Conservation (phyloP, 805 yeast species). For the Wickerhamiella dianesei region DNA sequence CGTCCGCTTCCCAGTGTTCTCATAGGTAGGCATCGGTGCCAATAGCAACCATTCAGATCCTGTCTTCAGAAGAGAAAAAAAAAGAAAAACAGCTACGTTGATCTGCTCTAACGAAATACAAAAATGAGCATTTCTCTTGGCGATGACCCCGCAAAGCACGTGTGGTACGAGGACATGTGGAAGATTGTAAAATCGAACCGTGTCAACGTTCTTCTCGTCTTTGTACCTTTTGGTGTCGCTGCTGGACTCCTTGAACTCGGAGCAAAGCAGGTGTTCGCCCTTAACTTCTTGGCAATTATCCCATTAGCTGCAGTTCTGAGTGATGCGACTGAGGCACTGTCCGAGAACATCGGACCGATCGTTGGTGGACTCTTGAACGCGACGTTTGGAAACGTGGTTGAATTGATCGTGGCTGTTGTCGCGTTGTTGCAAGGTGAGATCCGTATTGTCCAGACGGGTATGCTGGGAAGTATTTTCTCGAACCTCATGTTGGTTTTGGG, state of each 20-base stretch:
- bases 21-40: too few relatives aligned
- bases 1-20: too few relatives aligned
- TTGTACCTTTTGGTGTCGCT: conserved; percentile 81
- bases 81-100: too few relatives aligned
- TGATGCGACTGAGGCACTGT: conserved; percentile 83
- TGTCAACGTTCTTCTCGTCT: conserved; percentile 60
- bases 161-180: conserved; percentile 3
- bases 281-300: conserved; percentile 80
- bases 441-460: conserved; percentile 90
- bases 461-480: conserved; percentile 88
- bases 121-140: not conserved
- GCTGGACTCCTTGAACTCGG: conserved; percentile 50
- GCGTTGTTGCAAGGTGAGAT: conserved; percentile 79
- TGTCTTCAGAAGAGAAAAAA: too few relatives aligned
- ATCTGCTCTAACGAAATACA: too few relatives aligned
- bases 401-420: conserved; percentile 82
- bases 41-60: too few relatives aligned
- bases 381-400: conserved; percentile 96
- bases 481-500: conserved; percentile 84
- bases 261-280: conserved; percentile 43
- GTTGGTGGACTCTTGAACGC: conserved; percentile 91
- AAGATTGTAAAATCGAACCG: conserved; percentile 13
- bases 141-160: not conserved
- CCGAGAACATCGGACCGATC: conserved; percentile 80
- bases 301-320: conserved; percentile 87